Base-by-base conservation (phyloP, 73 alveolate species). In the Paramecium caudatum region DNA sequence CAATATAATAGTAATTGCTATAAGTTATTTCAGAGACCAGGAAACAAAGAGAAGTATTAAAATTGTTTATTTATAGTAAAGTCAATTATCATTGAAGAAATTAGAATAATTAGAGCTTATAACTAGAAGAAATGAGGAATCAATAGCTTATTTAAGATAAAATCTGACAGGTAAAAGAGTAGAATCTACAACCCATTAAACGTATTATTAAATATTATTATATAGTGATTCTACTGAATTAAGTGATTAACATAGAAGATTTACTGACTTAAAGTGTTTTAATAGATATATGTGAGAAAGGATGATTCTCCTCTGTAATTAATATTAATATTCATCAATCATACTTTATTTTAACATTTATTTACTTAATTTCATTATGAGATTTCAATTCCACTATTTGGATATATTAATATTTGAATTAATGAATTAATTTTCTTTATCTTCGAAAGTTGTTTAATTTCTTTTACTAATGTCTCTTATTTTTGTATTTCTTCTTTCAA, bases 171-270 rank as follows among this genome's bases (percentile, higher is more conserved):
- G 61, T 34, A 68, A 37, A n/a, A 68, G 84, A 68, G 19, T 68
- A 16, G 84, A 68, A n/a, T 68, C 61, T 1, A 68, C 84, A 3
- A 68, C 50, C 19, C 84, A 68, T 37, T n/a, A 37, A 68, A 68
- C 84, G 84, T 68, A 68, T n/a, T 1, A 33, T n/a, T 25, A 25
- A 25, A 25, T 34, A 68, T 68, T 4, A 68, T 55, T 55, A 68
- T n/a, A 13, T 10, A 68, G 84, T 1, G 84, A 68, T 68, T 68
- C 84, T 13, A 68, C 84, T n/a, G 84, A 68, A 68, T 34, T 68
- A 10, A 68, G 84, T 33, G 84, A 68, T 16, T 36, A 68, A 34
- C 84, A 68, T 37, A 68, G 84, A 68, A 25, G 50, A 30, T 68
- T 68, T 68, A 37, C 84, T 10, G 84, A 68, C 34, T 68, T 55